Evolutionary conservation across 495 filamentous ascomycete genomes (phyloP).

Genomic region (Penicillium simplicissimum): DNA sequence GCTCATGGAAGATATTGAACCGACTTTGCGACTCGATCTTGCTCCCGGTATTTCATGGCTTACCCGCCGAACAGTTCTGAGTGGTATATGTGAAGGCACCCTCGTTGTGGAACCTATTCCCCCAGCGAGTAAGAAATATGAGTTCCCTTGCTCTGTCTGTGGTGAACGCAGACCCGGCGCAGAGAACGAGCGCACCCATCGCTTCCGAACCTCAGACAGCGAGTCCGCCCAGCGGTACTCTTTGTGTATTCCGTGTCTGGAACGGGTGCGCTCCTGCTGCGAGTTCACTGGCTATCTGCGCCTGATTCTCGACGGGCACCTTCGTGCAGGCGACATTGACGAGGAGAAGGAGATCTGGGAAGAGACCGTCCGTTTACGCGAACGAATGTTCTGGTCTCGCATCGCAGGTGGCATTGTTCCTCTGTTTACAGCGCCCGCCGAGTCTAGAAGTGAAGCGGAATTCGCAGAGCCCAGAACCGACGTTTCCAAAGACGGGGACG

Average conservation of each 20-base stretch:
- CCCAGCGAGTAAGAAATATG: slow-evolving; percentile 54
- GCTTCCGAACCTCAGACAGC: slow-evolving; percentile 83
- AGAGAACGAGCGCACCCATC: slow-evolving; percentile 73
- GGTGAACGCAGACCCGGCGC: slow-evolving; percentile 75
- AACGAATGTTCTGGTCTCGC: slow-evolving; percentile 94
- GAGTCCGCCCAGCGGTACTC: slow-evolving; percentile 84
- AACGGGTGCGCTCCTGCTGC: slow-evolving; percentile 80
- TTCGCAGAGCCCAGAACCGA: background rate
- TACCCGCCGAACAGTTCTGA: slow-evolving; percentile 77
- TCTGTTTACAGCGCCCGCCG: slow-evolving; percentile 34
- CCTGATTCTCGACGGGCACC: slow-evolving; percentile 85
- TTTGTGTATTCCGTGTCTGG: slow-evolving; percentile 85
- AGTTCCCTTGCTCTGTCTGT: slow-evolving; percentile 82
- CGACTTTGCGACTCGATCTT: slow-evolving; percentile 82
- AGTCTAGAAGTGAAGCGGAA: slow-evolving; percentile 9
- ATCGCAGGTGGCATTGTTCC: slow-evolving; percentile 89
- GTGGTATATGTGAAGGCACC: slow-evolving; percentile 79
- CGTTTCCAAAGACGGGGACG: background rate
- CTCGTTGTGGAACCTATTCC: slow-evolving; percentile 88
- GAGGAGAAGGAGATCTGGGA: slow-evolving; percentile 88
- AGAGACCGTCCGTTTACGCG: slow-evolving; percentile 82
- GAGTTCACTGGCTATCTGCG: slow-evolving; percentile 90
- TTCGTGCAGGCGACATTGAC: slow-evolving; percentile 72
- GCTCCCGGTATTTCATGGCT: slow-evolving; percentile 94
- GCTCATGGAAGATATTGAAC: slow-evolving; percentile 88